Base-by-base conservation (phyloP, 2,329 filamentous ascomycete species). In the Aquanectria penicillioides region DNA sequence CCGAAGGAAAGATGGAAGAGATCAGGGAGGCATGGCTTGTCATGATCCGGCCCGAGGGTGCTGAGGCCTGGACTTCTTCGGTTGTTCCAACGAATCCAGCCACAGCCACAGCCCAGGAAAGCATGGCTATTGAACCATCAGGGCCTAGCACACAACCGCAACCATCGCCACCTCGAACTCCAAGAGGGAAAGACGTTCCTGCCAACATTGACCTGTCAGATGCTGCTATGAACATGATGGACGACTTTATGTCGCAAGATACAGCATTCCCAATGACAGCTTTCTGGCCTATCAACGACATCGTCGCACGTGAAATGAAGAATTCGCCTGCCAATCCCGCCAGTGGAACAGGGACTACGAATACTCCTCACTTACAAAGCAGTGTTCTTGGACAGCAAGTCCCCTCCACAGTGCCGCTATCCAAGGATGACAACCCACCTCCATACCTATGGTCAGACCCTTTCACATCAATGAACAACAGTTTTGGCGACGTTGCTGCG, bases 11-110 rank as follows among this genome's bases (percentile, higher is more conserved):
- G 13, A 75, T 83, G 62, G 81, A 82, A n/a, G 74, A 80, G 38
- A 65, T 76, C 5, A 72, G 78, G 15, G 78, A 83, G 10, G 78
- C 77, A 26, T 88, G 85, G 85, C 77, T 82, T 33, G 74, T 76
- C 36, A 70, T 87, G 7, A 76, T 87, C 6, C 73, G 75, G 13
- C 70, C 71, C 5, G 74, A 74, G 1, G 67, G 70, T 10, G 61
- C 58, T 18, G 23, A 58, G 5, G 61, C 69, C 4, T 50, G 61
- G 10, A 46, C 64, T 23, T 57, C 62, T 6, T 61, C 54, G 5
- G 51, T 55, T 10, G 53, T 54, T 3, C 51, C 51, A 11, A 50
- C 51, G 22, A 48, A 65, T 44, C 18, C 46, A 36, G 44, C 46
- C 11, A 25, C 28, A 33, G 6, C 29, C n/a, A 7, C 38, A 37